Conservation (phyloP, 257 asterid species). For the Penstemon newberryi region DNA sequence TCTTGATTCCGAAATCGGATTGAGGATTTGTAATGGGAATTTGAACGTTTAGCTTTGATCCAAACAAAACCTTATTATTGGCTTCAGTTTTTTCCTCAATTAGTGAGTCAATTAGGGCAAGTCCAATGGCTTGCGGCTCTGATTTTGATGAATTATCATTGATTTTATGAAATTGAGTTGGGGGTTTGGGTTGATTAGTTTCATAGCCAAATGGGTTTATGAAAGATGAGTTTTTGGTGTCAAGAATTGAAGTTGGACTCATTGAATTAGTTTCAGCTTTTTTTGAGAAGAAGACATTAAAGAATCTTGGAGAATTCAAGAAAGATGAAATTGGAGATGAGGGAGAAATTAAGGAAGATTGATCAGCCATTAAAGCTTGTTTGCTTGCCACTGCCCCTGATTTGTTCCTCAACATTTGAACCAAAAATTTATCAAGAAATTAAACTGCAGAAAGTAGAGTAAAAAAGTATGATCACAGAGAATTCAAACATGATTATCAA, state of each 20-base stretch:
- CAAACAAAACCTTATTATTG: conserved; percentile 58
- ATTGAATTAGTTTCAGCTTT: conserved; percentile 32
- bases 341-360: conserved; percentile 34
- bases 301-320: conserved; percentile 65
- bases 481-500: neutral
- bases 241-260: conserved; percentile 84
- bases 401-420: conserved; percentile 64
- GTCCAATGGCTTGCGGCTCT: conserved; percentile 62
- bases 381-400: conserved; percentile 68
- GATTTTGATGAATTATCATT: neutral
- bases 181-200: conserved; percentile 20
- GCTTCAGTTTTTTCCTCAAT: conserved; percentile 23
- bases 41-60: conserved; percentile 77
- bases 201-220: conserved; percentile 54
- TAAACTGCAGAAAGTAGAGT: neutral
- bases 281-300: conserved; percentile 56
- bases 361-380: conserved; percentile 65
- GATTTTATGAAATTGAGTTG: conserved; percentile 14
- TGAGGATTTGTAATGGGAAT: conserved; percentile 46
- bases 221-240: conserved; percentile 44
- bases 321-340: conserved; percentile 53
- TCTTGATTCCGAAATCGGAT: conserved; percentile 85
- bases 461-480: conserved; percentile 25
- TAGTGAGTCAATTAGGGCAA: conserved; percentile 70
- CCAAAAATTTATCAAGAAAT: neutral